Conservation (phyloP, 305 asterid genomes). For the Solanum aculeatissimum region DNA sequence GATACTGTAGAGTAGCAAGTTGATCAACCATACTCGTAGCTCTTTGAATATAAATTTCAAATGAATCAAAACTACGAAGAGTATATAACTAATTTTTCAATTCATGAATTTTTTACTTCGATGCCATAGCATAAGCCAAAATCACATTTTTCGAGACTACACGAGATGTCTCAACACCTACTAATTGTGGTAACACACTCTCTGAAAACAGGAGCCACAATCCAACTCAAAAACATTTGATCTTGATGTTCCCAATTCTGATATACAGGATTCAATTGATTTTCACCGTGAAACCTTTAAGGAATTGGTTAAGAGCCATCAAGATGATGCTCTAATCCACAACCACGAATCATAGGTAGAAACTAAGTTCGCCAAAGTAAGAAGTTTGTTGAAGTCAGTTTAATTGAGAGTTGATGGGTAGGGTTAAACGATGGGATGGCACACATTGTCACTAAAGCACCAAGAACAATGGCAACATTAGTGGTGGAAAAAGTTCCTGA, state of each 20-base stretch:
- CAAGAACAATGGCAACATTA: background rate
- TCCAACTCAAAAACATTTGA: background rate
- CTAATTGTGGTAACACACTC: background rate
- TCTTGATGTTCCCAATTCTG: no score
- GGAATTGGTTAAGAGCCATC: background rate
- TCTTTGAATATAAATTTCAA: no score
- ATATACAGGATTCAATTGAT: no score
- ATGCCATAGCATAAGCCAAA: background rate
- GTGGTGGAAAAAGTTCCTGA: no score
- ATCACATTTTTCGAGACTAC: background rate
- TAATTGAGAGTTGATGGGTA: background rate
- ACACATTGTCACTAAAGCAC: background rate
- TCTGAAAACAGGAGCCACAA: background rate
- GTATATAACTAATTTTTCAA: no score
- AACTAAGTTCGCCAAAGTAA: background rate
- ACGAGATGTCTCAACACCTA: background rate
- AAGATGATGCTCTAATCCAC: background rate
- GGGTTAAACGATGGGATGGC: background rate
- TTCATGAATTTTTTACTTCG: no score
- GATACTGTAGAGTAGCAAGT: background rate
- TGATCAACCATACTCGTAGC: background rate
- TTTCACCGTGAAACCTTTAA: background rate
- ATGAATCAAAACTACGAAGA: no score
- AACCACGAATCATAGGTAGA: background rate
- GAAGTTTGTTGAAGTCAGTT: background rate